Conservation (phyloP, 1,139 yeast genomes). For the Geotrichum macrosporum region DNA sequence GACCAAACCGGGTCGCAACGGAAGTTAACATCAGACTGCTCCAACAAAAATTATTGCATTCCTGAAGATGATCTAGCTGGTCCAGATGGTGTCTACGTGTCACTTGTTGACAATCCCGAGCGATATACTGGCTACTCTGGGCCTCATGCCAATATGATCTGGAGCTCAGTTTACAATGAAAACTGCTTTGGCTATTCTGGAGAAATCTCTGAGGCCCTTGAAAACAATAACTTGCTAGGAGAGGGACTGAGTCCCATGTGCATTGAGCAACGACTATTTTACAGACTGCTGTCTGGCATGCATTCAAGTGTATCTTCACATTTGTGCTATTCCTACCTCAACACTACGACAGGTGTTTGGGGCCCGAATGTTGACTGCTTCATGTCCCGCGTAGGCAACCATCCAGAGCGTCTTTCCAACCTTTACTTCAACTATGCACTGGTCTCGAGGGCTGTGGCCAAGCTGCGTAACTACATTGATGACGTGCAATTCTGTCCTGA, state of each 20-base stretch:
- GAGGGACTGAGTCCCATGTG: slow-evolving; percentile 45
- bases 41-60: slow-evolving; percentile 20
- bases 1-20: slow-evolving; percentile 10
- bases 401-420: slow-evolving; percentile 84
- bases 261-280: slow-evolving; percentile 80
- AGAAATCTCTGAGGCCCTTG: slow-evolving; percentile 22
- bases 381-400: slow-evolving; percentile 83
- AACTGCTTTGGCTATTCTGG: slow-evolving; percentile 71
- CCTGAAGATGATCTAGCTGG: slow-evolving; percentile 23
- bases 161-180: slow-evolving; percentile 90
- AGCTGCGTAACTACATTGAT: slow-evolving; percentile 49
- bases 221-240: neutral
- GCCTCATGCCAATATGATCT: slow-evolving; percentile 81
- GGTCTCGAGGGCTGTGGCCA: slow-evolving; percentile 74
- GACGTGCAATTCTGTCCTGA: slow-evolving; percentile 48
- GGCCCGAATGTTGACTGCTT: slow-evolving; percentile 77
- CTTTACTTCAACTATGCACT: slow-evolving; percentile 90
- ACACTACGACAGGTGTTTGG: slow-evolving; percentile 71
- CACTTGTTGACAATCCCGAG: slow-evolving; percentile 85
- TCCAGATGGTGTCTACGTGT: slow-evolving; percentile 66
- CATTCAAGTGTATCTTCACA: slow-evolving; percentile 96
- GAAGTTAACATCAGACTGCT: slow-evolving; percentile 6
- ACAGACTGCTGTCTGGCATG: slow-evolving; percentile 83
- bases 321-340: slow-evolving; percentile 76
- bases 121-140: slow-evolving; percentile 97